These are phyloP conservation scores for Talaromyces verruculosus DNA, from an alignment of 2,329 filamentous ascomycete genomes.

Conservation along the genomic window DNA sequence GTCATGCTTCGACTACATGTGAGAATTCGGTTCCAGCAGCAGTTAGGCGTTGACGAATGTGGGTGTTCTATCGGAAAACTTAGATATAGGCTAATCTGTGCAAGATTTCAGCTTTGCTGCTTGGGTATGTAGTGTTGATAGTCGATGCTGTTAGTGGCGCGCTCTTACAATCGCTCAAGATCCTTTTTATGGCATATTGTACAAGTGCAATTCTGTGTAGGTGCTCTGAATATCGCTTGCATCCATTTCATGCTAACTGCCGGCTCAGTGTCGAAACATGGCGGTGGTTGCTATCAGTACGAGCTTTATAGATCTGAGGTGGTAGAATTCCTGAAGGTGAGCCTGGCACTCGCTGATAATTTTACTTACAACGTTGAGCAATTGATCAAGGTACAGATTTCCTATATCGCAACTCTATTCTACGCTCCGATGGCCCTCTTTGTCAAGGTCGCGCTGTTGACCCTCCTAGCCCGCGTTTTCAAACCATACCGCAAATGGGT, in stretches of 20 bases:
- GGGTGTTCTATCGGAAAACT: conserved; percentile 22
- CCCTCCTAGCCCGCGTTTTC: conserved; percentile 43
- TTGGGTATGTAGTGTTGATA: conserved; percentile 25
- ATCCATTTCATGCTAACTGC: background rate
- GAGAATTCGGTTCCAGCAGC: conserved; percentile 35
- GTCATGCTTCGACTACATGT: conserved; percentile 34
- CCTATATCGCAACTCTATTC: conserved; percentile 40
- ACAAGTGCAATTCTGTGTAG: conserved; percentile 38
- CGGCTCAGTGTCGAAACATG: conserved; percentile 32
- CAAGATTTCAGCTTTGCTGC: conserved; percentile 20
- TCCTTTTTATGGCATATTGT: conserved; percentile 24
- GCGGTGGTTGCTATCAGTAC: conserved; percentile 37
- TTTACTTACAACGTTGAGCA: background rate
- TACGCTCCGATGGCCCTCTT: conserved; percentile 45
- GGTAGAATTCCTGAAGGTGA: conserved; percentile 32
- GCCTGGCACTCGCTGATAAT: background rate
- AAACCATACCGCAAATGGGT: conserved; percentile 36
- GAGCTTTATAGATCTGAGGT: conserved; percentile 28
- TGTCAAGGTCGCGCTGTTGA: conserved; percentile 40
- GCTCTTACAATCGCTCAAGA: conserved; percentile 18
- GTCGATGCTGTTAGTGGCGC: background rate
- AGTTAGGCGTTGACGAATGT: conserved; percentile 38
- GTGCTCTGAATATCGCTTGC: conserved; percentile 26
- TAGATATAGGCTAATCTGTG: conserved; percentile 16
- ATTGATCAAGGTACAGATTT: conserved; percentile 26